Base-by-base conservation (phyloP, 306 rosid genomes). In the Prunus mira region DNA sequence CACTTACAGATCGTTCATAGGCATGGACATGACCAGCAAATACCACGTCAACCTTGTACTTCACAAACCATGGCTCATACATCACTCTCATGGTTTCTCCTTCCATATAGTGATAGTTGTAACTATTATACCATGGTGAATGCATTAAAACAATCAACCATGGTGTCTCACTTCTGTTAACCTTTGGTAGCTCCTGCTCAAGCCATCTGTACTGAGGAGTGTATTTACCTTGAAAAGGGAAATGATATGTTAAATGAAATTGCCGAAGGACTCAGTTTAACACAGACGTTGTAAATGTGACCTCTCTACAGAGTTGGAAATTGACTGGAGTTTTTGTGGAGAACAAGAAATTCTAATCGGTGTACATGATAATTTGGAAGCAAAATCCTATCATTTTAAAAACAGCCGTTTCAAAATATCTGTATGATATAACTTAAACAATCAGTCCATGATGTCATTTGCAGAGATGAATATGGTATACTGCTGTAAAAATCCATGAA, bases 21-120 rank as follows among this genome's bases (percentile, higher is more conserved):
- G 98, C 97, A 74, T 91, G 98, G 28, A 94, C 98, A 73, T 94
- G 98, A 66, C 98, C 97, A 58, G 97, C 86, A 82, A 82, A 90
- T 49, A 91, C 94, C 30, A 93, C 83, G 57, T 94, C 98, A 6
- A 94, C 96, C 83, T 88, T 91, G 91, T 85, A 84, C 79, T 79
- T 1, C 24, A 89, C 95, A 71, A 94, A 91, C 93, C 90, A 88
- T 14, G 78, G 27, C 78, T 93, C 98, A 57, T 20, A 90, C 91
- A 87, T 84, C 5, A 88, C 96, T 86, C 97, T 88, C 94, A 91
- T 91, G 77, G 89, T 69, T 86, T 94, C 98, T 65, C 97, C 98
- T 90, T 94, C 91, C 89, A 88, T 83, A 66, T 83, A 88, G 75
- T 88, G 91, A 62, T 85, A 78, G 80, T 85, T 83, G 58, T 88